Evolutionary conservation across 306 rosid genomes (phyloP).

Genomic region (Acacia melanoxylon): DNA sequence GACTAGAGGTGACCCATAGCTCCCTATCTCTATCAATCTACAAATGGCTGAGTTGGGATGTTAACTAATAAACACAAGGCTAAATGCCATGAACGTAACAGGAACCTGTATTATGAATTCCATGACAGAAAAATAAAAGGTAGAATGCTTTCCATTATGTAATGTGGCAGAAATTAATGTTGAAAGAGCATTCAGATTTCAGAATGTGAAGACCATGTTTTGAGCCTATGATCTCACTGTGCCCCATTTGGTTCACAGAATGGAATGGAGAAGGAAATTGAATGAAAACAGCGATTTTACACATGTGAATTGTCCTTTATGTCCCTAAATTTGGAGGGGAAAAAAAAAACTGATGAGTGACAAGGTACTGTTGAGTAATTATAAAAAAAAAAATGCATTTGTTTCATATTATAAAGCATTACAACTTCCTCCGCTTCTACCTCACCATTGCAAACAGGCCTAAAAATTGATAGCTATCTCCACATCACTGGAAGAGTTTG

Average conservation of each 20-base stretch:
- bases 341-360: too few species aligned
- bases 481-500: constrained; percentile 65
- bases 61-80: too few species aligned
- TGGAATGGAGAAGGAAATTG: background rate
- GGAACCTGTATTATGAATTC: background rate
- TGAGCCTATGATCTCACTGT: background rate
- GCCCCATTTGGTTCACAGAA: background rate
- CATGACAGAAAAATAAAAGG: background rate
- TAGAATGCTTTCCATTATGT: background rate
- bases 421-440: too few species aligned
- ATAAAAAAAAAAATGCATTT: too few species aligned
- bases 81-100: background rate
- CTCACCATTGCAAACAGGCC: too few species aligned
- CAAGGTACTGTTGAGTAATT: too few species aligned
- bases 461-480: too few species aligned
- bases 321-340: too few species aligned
- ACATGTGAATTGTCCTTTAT: background rate
- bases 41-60: background rate
- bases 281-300: too few species aligned
- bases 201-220: background rate
- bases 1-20: background rate
- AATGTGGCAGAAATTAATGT: background rate
- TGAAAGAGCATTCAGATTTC: background rate
- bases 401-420: too few species aligned
- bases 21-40: background rate